Percentiles rank a stretch among this genome's conserved stretches.
Evolutionary conservation across 306 rosid species (phyloP).

Genomic region (Trichosanthes truncata): DNA sequence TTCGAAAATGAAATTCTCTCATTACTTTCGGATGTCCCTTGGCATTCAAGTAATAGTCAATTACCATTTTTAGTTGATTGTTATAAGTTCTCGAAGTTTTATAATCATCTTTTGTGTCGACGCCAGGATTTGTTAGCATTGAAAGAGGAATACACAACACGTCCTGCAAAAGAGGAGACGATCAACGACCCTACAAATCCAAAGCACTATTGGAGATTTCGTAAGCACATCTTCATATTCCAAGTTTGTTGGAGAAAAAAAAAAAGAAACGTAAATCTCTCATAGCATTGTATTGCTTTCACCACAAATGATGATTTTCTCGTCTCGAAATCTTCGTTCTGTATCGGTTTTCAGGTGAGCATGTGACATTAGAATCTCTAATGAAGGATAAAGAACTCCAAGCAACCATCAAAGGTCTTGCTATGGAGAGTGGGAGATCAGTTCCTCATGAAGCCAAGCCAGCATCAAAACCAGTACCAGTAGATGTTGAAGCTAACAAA

Average conservation of each 20-base stretch:
- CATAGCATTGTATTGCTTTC: background rate
- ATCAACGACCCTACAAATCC: constrained; percentile 96
- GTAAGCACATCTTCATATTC: constrained; percentile 32
- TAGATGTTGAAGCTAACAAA: constrained; percentile 12
- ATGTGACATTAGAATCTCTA: constrained; percentile 73
- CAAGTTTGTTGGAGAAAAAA: background rate
- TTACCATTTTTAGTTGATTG: background rate
- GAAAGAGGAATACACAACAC: constrained; percentile 69
- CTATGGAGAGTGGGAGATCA: constrained; percentile 60
- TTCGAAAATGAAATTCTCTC: background rate
- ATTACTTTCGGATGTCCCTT: background rate
- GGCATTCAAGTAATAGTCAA: background rate
- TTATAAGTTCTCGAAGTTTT: background rate
- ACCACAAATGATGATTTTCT: background rate
- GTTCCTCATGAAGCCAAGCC: constrained; percentile 31
- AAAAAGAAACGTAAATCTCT: background rate
- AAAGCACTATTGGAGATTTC: constrained; percentile 96
- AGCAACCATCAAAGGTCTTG: constrained; percentile 49
- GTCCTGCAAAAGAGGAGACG: constrained; percentile 84
- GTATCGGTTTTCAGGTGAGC: constrained; percentile 47
- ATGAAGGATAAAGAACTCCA: constrained; percentile 54
- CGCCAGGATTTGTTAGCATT: constrained; percentile 75
- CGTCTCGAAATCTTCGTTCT: background rate
- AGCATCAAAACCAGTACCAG: constrained; percentile 17
- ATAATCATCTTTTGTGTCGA: background rate